Base-by-base conservation (phyloP, 345 rosid species). In the Lepidium sativum region DNA sequence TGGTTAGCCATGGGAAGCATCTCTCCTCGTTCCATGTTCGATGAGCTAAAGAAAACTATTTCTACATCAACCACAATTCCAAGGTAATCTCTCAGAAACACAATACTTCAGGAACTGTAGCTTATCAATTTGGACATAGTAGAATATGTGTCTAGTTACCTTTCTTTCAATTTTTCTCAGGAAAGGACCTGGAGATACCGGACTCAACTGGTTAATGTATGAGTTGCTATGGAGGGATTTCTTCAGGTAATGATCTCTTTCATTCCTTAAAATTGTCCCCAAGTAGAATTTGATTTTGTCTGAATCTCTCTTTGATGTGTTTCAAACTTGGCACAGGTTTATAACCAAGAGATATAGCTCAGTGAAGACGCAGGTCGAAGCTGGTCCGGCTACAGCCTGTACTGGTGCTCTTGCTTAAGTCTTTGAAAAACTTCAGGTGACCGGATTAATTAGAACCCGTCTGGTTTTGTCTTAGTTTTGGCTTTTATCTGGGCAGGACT, bases 221-320 rank as follows among this genome's bases (percentile, higher is more conserved):
- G 96, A 91, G 78, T 79, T 88, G 82, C 41, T 88, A 71, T 91
- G 97, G 97, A 86, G 97, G 86, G 97, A 91, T 86, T 91, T 91
- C 84, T 91, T 88, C 81, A 86, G 97, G 97, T n/a, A n/a, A n/a
- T 91, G 76, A 54, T 23, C 60, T 62, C 37, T 25, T 67, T 9
- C 44, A 15, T 64, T 58, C 56, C 59, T 25, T 27, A 27, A 4
- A 15, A 38, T 42, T 48, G 17, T 4, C 32, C 42, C 31, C 27
- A 18, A 8, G 37, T 47, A 33, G 25, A 62, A 21, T 51, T 38
- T 37, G 9, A 4, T 8, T 42, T 44, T 62, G 16, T 16, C 39
- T 52, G 53, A 47, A 25, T 67, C 38, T 57, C 39, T 29, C 21
- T 33, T 21, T 32, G 45, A 54, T 54, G 51, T 31, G 6, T 53